A percentile compares a stretch with the other conserved stretches of the same genome.
These are phyloP conservation scores for Xylaria arbuscula DNA, from an alignment of 2,329 filamentous ascomycete genomes.

Conservation along the genomic window DNA sequence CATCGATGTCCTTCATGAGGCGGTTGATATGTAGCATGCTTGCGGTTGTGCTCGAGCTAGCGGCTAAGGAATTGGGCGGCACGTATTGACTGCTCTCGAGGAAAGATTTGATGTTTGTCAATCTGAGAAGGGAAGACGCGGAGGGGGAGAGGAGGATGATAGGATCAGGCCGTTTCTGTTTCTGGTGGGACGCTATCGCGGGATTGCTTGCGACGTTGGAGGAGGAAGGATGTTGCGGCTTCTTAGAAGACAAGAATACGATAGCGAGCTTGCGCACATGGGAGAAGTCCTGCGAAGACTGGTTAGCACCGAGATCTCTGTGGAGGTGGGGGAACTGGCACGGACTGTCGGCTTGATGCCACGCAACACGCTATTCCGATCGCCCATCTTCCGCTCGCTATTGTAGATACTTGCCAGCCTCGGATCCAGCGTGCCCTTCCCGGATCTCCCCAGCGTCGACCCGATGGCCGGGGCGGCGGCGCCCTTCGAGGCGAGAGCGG, in stretches of 20 bases:
- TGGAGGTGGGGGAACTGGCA: not conserved
- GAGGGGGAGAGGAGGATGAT: conserved; percentile 98
- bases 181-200: conserved; percentile 66
- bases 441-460: conserved; percentile 62
- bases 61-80: conserved; percentile 73
- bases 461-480: conserved; percentile 55
- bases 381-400: conserved; percentile 89
- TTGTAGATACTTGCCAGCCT: conserved; percentile 89
- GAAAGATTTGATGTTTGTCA: conserved; percentile 96
- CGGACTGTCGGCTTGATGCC: conserved; percentile 89
- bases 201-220: conserved; percentile 55
- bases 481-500: conserved; percentile 54
- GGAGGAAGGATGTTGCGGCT: conserved; percentile 57
- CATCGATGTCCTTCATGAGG: conserved; percentile 75
- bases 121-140: conserved; percentile 90
- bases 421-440: conserved; percentile 79
- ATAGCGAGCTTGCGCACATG: conserved; percentile 88
- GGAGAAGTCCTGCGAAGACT: conserved; percentile 81
- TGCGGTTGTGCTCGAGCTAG: conserved; percentile 70
- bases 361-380: conserved; percentile 87
- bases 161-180: conserved; percentile 72
- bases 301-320: conserved; percentile 13
- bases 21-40: conserved; percentile 90
- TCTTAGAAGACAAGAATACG: conserved; percentile 76
- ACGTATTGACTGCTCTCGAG: conserved; percentile 85